Evolutionary conservation across 2,329 filamentous ascomycete species (phyloP).

Genomic region (Dactylellina leptospora): DNA sequence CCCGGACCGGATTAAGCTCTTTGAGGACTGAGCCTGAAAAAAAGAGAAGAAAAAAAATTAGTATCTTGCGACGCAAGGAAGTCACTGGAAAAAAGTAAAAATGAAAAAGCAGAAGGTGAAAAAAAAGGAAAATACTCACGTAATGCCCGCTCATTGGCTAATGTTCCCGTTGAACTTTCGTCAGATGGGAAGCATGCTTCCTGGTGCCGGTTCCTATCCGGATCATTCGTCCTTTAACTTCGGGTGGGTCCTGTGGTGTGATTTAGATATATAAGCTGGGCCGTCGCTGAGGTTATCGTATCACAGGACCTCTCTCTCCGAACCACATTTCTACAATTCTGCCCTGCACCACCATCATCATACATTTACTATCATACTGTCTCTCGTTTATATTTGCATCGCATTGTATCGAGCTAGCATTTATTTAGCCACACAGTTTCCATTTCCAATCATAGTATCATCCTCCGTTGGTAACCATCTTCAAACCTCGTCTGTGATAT

Average conservation of each 20-base stretch:
- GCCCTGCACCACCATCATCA: too few relatives aligned
- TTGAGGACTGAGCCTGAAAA: slow-evolving; percentile 21
- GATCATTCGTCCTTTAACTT: slow-evolving; percentile 17
- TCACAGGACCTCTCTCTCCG: slow-evolving; percentile 31
- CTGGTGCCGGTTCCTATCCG: slow-evolving; percentile 45
- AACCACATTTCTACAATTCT: too few relatives aligned
- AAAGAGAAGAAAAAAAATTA: slow-evolving; percentile 12
- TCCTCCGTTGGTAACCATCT: background rate
- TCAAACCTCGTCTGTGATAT: slow-evolving; percentile 1
- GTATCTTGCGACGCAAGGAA: slow-evolving; percentile 22
- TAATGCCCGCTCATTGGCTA: slow-evolving; percentile 46
- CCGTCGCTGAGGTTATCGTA: slow-evolving; percentile 19
- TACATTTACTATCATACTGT: too few relatives aligned
- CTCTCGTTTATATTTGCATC: slow-evolving; percentile 45
- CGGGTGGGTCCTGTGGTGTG: background rate
- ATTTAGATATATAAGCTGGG: too few relatives aligned
- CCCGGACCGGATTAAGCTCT: slow-evolving; percentile 47
- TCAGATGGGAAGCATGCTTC: slow-evolving; percentile 52
- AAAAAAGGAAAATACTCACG: slow-evolving; percentile 19
- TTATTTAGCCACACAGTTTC: slow-evolving; percentile 13
- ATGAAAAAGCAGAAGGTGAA: slow-evolving; percentile 21
- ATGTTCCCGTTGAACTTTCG: slow-evolving; percentile 53
- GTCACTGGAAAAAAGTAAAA: slow-evolving; percentile 17
- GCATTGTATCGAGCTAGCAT: slow-evolving; percentile 45
- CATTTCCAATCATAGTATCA: background rate